A percentile compares a stretch with the other conserved stretches of the same genome.
Evolutionary conservation across 306 rosid genomes (phyloP).

Genomic region (Vachellia collinsii): DNA sequence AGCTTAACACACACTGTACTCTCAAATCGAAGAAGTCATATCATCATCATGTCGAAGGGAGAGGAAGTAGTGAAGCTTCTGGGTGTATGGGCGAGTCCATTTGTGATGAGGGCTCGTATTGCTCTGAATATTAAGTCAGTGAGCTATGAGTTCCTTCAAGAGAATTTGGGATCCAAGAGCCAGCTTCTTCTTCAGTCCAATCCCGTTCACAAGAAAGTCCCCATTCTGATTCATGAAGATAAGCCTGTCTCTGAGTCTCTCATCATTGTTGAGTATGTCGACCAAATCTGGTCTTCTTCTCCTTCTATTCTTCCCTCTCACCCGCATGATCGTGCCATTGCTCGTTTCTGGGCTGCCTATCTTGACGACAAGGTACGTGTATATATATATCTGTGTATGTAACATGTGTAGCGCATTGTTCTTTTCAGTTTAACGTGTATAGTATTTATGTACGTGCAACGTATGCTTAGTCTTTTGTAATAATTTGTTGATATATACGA

Average conservation of each 20-base stretch:
- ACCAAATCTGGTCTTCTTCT: slow-evolving; percentile 50
- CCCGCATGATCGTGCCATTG: slow-evolving; percentile 53
- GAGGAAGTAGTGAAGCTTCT: slow-evolving; percentile 42
- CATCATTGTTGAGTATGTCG: slow-evolving; percentile 54
- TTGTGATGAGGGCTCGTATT: slow-evolving; percentile 41
- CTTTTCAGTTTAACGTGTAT: no score
- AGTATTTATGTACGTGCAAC: no score
- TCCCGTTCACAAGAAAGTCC: slow-evolving; percentile 62
- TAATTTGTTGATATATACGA: neutral
- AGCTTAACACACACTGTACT: neutral
- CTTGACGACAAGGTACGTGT: slow-evolving; percentile 48
- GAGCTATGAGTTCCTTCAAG: slow-evolving; percentile 43
- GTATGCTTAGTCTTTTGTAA: neutral
- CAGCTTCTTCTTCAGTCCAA: slow-evolving; percentile 57
- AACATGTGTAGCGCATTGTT: no score
- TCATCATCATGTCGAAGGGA: slow-evolving; percentile 37
- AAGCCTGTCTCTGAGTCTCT: slow-evolving; percentile 57
- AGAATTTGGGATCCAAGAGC: slow-evolving; percentile 43
- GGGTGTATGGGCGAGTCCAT: slow-evolving; percentile 54
- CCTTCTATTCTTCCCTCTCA: slow-evolving; percentile 55
- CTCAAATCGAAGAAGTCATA: neutral
- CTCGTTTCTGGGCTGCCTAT: slow-evolving; percentile 57
- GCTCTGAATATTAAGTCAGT: slow-evolving; percentile 47
- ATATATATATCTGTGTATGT: no score
- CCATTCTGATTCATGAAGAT: slow-evolving; percentile 45